Evolutionary conservation across 306 rosid species (phyloP).

Genomic region (Trifolium dubium): DNA sequence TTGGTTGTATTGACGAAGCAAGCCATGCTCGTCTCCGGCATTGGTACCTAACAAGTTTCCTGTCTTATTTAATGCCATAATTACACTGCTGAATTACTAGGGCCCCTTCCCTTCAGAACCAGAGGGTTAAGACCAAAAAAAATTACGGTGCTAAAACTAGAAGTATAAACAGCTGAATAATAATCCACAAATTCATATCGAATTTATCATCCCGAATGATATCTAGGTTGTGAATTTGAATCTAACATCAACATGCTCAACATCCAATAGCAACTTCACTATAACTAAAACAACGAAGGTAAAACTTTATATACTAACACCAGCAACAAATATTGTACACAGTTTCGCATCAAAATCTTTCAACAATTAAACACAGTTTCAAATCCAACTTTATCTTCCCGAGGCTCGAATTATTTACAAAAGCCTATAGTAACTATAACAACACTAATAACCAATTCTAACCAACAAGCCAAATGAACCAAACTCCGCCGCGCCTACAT

Average conservation of each 20-base stretch:
- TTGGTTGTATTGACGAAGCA: conserved; percentile 48
- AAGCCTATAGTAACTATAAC: conserved; percentile 32
- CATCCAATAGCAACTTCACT: conserved; percentile 25
- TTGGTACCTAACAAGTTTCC: conserved; percentile 49
- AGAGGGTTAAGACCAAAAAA: neutral
- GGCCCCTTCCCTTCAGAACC: neutral
- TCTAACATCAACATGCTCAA: conserved; percentile 20
- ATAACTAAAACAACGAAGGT: conserved; percentile 22
- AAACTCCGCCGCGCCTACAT: conserved; percentile 19
- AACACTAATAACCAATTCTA: conserved; percentile 23
- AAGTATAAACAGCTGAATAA: too few relatives aligned
- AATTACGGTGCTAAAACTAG: neutral
- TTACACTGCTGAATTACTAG: neutral
- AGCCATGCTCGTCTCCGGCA: conserved; percentile 43
- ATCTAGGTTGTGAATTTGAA: conserved; percentile 25
- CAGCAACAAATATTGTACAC: conserved; percentile 26
- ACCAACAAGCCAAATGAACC: conserved; percentile 43
- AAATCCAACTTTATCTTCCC: conserved; percentile 37
- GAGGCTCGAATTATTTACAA: conserved; percentile 39
- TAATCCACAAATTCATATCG: conserved; percentile 25
- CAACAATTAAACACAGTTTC: conserved; percentile 24
- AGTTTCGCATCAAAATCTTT: conserved; percentile 21
- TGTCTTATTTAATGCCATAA: conserved; percentile 55
- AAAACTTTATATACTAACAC: neutral
- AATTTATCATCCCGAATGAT: conserved; percentile 23